Evolutionary conservation across 2,329 filamentous ascomycete genomes (phyloP).

Genomic region (Aspergillus sp.): DNA sequence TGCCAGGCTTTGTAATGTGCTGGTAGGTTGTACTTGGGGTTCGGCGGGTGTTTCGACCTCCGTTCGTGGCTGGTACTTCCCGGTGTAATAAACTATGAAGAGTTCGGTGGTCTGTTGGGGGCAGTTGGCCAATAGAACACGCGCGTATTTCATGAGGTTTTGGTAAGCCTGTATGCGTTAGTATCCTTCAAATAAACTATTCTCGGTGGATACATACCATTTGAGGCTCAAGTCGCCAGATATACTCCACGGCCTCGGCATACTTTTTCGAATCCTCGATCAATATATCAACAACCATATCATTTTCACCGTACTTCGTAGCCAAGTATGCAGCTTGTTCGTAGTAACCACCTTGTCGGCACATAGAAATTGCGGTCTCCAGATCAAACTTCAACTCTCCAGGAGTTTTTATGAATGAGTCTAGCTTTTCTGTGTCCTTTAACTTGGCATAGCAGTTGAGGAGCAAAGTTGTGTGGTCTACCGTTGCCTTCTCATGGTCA

Average conservation of each 20-base stretch:
- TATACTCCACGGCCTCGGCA: constrained; percentile 79
- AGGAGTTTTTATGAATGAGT: constrained; percentile 93
- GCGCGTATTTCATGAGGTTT: constrained; percentile 91
- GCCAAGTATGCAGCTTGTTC: constrained; percentile 95
- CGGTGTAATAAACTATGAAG: constrained; percentile 93
- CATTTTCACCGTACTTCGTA: constrained; percentile 86
- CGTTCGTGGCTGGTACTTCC: constrained; percentile 64
- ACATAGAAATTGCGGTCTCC: constrained; percentile 96
- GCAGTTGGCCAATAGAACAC: constrained; percentile 81
- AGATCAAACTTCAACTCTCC: constrained; percentile 87
- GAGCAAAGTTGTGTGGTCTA: constrained; percentile 89
- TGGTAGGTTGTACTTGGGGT: constrained; percentile 50
- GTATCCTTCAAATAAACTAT: constrained; percentile 4
- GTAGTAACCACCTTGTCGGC: constrained; percentile 90
- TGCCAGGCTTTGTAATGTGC: constrained; percentile 77
- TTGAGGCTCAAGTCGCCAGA: constrained; percentile 77
- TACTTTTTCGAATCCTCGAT: constrained; percentile 94
- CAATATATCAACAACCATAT: constrained; percentile 88
- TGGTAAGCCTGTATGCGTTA: constrained; percentile 61
- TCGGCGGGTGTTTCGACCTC: constrained; percentile 52
- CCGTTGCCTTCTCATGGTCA: constrained; percentile 84
- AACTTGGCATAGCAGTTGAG: constrained; percentile 97
- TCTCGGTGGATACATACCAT: constrained; percentile 40
- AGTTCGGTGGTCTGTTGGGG: constrained; percentile 73
- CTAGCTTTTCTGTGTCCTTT: constrained; percentile 93